Evolutionary conservation across 2,329 filamentous ascomycete genomes (phyloP).

Genomic region (Paramyrothecium roridum): DNA sequence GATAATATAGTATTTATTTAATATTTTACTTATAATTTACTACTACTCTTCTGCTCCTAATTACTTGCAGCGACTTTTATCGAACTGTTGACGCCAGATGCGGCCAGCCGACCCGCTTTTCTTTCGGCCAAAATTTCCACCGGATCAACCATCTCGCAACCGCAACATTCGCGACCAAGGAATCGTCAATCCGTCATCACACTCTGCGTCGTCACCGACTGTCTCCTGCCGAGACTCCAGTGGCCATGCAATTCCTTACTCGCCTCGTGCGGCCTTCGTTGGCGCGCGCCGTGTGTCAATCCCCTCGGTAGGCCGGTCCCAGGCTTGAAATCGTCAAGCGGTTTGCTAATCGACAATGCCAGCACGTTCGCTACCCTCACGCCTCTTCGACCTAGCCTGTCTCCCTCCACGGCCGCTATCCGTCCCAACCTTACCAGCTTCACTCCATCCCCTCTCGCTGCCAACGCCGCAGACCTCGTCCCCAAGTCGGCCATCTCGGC

Average conservation of each 20-base stretch:
- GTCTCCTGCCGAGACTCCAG: constrained; percentile 14
- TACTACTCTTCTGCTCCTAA: too few species aligned
- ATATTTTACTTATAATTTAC: too few species aligned
- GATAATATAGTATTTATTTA: too few species aligned
- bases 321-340: constrained; percentile 2
- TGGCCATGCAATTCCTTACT: constrained; percentile 21
- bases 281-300: constrained; percentile 16
- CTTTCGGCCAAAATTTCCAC: constrained; percentile 19
- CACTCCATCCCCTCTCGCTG: constrained; percentile 17
- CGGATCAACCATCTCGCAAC: constrained; percentile 12
- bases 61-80: too few species aligned
- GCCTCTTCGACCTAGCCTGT: constrained; percentile 44
- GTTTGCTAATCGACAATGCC: background rate
- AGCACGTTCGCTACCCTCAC: constrained; percentile 49
- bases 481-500: constrained; percentile 42
- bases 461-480: constrained; percentile 39
- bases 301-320: constrained; percentile 15
- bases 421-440: constrained; percentile 25
- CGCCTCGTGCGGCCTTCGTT: constrained; percentile 25
- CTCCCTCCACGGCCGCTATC: constrained; percentile 25
- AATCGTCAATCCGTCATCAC: constrained; percentile 9
- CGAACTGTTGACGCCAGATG: too few species aligned
- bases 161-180: background rate
- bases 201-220: constrained; percentile 7
- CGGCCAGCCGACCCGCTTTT: constrained; percentile 6